These are phyloP conservation scores for Musa schizocarpa DNA, from an alignment of 176 grass and related monocot species.

Conservation along the genomic window DNA sequence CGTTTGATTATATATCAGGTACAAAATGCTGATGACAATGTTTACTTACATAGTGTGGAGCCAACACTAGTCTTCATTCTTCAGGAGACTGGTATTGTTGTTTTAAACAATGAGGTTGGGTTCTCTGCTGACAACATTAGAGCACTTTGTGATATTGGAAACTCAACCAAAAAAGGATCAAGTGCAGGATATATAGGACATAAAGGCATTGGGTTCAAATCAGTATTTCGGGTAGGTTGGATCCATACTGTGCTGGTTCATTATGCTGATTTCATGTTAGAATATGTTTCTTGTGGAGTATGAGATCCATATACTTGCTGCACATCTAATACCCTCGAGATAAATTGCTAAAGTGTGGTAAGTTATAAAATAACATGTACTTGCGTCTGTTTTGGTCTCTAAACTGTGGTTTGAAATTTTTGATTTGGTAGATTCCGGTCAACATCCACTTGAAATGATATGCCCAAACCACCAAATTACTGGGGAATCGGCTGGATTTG, in stretches of 20 bases:
- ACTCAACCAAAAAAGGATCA: constrained; percentile 93
- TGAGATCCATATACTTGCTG: too few relatives aligned
- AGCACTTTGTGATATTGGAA: constrained; percentile 94
- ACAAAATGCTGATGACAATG: constrained; percentile 97
- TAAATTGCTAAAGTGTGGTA: too few relatives aligned
- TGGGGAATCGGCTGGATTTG: too few relatives aligned
- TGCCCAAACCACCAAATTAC: too few relatives aligned
- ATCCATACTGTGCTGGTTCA: neutral
- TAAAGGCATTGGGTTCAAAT: constrained; percentile 98
- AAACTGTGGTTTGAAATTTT: too few relatives aligned
- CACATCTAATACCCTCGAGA: too few relatives aligned
- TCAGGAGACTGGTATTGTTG: constrained; percentile 69
- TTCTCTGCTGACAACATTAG: constrained; percentile 86
- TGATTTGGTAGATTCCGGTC: too few relatives aligned
- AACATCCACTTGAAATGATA: too few relatives aligned
- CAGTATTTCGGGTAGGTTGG: constrained; percentile 83
- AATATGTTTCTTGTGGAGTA: constrained; percentile 5
- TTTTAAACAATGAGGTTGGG: constrained; percentile 84
- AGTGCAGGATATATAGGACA: constrained; percentile 87
- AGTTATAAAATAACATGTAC: too few relatives aligned
- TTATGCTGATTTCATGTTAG: neutral
- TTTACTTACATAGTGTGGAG: constrained; percentile 59
- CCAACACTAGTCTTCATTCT: constrained; percentile 89
- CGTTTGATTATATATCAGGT: constrained; percentile 41
- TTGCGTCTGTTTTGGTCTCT: too few relatives aligned